Conservation (phyloP, 116 monocot species). For the Trichopus zeylanicus region DNA sequence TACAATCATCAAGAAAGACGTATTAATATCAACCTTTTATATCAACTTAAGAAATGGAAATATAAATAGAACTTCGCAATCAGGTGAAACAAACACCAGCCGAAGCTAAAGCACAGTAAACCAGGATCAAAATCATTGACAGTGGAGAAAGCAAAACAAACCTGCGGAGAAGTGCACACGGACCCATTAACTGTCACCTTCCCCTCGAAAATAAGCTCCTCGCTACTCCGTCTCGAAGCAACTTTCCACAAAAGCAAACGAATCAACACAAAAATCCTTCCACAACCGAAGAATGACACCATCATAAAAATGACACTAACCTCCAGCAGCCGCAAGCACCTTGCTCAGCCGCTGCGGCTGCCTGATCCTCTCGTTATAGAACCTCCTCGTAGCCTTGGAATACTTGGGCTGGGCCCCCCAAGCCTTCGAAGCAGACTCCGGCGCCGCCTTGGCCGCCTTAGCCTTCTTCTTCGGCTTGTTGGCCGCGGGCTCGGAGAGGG, state of each 20-base stretch:
- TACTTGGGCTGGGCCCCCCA: slow-evolving; percentile 33
- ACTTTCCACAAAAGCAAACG: slow-evolving; percentile 28
- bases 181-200: slow-evolving; percentile 89
- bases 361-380: slow-evolving; percentile 74
- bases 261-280: background rate
- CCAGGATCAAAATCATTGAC: too few relatives aligned
- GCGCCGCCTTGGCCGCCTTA: slow-evolving; percentile 12
- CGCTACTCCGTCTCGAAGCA: slow-evolving; percentile 78
- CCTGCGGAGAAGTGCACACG: slow-evolving; percentile 87
- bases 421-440: background rate
- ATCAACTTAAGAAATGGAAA: background rate
- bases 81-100: too few relatives aligned
- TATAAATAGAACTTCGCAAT: background rate
- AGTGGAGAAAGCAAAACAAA: slow-evolving; percentile 10
- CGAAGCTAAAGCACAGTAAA: background rate
- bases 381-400: slow-evolving; percentile 96
- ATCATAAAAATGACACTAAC: slow-evolving; percentile 12
- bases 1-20: slow-evolving; percentile 15
- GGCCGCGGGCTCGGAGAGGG: slow-evolving; percentile 31
- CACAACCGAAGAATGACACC: background rate
- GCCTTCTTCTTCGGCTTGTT: slow-evolving; percentile 25
- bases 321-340: slow-evolving; percentile 84
- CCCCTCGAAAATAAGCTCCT: slow-evolving; percentile 88
- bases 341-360: slow-evolving; percentile 83
- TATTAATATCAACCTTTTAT: background rate